phyloP scores from a whole-genome alignment of 176 grass and related monocot species.

The Stipa capillata region DNA sequence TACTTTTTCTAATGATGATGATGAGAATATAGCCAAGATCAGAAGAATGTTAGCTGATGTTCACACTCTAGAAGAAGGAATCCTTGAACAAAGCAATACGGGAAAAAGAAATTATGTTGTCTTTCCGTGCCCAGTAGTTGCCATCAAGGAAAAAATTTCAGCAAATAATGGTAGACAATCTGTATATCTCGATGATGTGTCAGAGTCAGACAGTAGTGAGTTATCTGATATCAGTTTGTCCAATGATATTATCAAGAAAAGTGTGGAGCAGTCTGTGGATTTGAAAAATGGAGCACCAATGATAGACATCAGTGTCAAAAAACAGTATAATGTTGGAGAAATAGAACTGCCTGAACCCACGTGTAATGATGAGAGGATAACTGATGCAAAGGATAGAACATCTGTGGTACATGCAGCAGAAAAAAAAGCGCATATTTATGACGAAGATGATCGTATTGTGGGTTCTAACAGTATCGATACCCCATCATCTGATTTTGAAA shows the following conservation, averaged over 20 bases:
- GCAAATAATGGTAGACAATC: not conserved
- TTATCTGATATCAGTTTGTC: not conserved
- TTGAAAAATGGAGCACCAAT: not conserved
- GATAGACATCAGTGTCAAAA: not conserved
- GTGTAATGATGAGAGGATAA: not conserved
- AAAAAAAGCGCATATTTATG: not conserved
- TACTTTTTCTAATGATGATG: not conserved
- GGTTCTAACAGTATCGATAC: not conserved
- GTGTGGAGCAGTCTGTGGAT: not conserved
- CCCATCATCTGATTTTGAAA: conserved; percentile 3
- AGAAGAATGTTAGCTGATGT: conserved; percentile 6
- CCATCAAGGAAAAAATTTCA: not conserved
- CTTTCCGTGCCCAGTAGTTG: not conserved
- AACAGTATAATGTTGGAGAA: not conserved
- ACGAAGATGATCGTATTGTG: not conserved
- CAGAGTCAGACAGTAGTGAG: not conserved
- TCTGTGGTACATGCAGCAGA: not conserved
- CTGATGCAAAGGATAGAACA: not conserved
- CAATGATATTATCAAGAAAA: not conserved
- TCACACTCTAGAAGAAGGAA: not conserved
- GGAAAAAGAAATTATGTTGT: not conserved
- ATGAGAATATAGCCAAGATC: not conserved
- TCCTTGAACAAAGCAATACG: not conserved
- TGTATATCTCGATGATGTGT: not conserved
- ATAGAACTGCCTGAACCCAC: not conserved